Evolutionary conservation across 2,329 filamentous ascomycete species (phyloP).

Genomic region (Cladosporium sp.): DNA sequence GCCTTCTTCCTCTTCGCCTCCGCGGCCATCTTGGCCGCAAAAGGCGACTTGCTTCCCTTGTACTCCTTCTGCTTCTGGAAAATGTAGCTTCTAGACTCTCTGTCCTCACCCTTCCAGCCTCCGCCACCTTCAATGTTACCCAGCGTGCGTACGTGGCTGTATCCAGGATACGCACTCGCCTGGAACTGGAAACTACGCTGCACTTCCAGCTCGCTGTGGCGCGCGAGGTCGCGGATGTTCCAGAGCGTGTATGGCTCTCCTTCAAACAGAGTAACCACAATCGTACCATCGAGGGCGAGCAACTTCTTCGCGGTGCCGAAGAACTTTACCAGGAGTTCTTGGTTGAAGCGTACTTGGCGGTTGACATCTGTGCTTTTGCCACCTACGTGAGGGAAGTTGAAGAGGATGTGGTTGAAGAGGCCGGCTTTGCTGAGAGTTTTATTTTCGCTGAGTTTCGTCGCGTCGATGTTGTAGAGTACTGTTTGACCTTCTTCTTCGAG

Average conservation of each 20-base stretch:
- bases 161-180: slow-evolving; percentile 64
- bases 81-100: slow-evolving; percentile 44
- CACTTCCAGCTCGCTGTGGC: slow-evolving; percentile 69
- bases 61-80: slow-evolving; percentile 37
- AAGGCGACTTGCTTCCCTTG: slow-evolving; percentile 18
- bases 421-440: slow-evolving; percentile 42
- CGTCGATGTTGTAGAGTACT: slow-evolving; percentile 63
- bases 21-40: slow-evolving; percentile 11
- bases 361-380: slow-evolving; percentile 91
- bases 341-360: slow-evolving; percentile 87
- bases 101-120: slow-evolving; percentile 47
- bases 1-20: slow-evolving; percentile 22
- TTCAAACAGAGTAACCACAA: slow-evolving; percentile 87
- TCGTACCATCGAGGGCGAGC: slow-evolving; percentile 53
- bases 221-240: slow-evolving; percentile 84
- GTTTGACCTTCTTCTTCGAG: slow-evolving; percentile 45
- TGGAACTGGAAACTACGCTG: slow-evolving; percentile 67
- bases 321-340: slow-evolving; percentile 69
- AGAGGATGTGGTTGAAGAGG: slow-evolving; percentile 73
- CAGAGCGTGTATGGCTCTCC: slow-evolving; percentile 91
- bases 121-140: slow-evolving; percentile 50
- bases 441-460: slow-evolving; percentile 53
- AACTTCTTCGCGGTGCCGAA: slow-evolving; percentile 54
- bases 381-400: slow-evolving; percentile 97
- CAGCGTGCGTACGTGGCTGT: slow-evolving; percentile 68